Percentiles rank a stretch among this genome's conserved stretches.
Evolutionary conservation across 306 rosid genomes (phyloP).

Genomic region (Fagus sylvatica): DNA sequence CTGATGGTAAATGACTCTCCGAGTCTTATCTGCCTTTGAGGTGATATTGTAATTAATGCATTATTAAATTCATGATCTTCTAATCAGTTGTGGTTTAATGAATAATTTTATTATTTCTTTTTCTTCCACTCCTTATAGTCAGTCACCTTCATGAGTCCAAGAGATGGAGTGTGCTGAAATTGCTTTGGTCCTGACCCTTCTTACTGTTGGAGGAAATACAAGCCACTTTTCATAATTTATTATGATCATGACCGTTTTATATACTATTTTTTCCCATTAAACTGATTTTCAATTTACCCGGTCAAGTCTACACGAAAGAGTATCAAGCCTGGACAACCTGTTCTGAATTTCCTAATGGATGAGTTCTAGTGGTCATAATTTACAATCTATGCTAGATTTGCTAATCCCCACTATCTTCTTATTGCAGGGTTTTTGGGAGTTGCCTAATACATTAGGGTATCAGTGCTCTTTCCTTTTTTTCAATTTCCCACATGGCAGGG

Average conservation of each 20-base stretch:
- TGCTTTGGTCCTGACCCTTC: neutral
- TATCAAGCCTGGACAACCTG: neutral
- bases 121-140: neutral
- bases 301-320: too few species aligned
- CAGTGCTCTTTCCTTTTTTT: too few species aligned
- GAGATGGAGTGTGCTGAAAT: neutral
- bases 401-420: too few species aligned
- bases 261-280: neutral
- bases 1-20: neutral
- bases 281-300: neutral
- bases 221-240: neutral
- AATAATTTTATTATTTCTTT: neutral
- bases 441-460: too few species aligned
- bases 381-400: too few species aligned
- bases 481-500: too few species aligned
- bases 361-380: too few species aligned
- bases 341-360: neutral
- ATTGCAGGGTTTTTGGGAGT: too few species aligned
- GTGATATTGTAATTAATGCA: neutral
- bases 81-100: neutral
- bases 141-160: neutral
- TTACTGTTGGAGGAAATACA: neutral
- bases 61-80: neutral
- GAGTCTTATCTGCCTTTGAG: neutral
- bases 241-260: neutral